Conservation (phyloP, 164 flowering plant genomes). For the grape (Vitis vinifera) region ASM3070453v1 NC_081818.1:10687501-10688000, state of each 20-base stretch:
- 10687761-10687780: conserved; percentile 25
- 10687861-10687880: conserved; percentile 37
- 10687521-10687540: too few species aligned
- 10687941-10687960: conserved; percentile 49
- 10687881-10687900: neutral
- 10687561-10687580: neutral
- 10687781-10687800: conserved; percentile 94
- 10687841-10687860: conserved; percentile 89
- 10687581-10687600: conserved; percentile 71
- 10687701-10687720: conserved; percentile 51
- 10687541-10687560: too few species aligned
- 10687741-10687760: neutral
- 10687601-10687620: conserved; percentile 82
- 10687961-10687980: conserved; percentile 78
- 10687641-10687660: conserved; percentile 59
- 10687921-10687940: conserved; percentile 67
- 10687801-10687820: conserved; percentile 83
- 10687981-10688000: conserved; percentile 40
- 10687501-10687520: neutral
- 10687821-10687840: conserved; percentile 81
- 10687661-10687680: conserved; percentile 96
- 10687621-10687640: conserved; percentile 69
- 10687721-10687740: conserved; percentile 14
- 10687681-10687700: conserved; percentile 80
- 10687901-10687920: neutral